These are phyloP conservation scores for Penicillium glabrum DNA, from an alignment of 2,329 filamentous ascomycete genomes.

Conservation along the genomic window DNA sequence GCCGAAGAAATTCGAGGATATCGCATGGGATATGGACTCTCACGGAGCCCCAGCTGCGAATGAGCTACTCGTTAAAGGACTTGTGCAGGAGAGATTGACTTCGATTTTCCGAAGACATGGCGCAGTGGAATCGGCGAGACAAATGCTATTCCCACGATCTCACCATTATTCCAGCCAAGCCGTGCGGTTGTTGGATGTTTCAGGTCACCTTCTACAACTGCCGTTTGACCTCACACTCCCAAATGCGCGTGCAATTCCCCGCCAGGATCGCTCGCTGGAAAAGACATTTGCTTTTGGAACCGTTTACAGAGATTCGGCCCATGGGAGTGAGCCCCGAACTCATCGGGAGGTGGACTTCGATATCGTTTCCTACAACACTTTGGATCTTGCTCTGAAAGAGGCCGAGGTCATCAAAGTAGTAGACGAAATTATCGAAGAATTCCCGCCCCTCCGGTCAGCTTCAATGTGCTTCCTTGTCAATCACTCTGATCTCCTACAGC, in stretches of 20 bases:
- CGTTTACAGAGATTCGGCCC: conserved; percentile 77
- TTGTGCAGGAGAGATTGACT: conserved; percentile 72
- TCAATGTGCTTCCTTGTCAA: conserved; percentile 89
- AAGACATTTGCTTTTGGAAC: conserved; percentile 84
- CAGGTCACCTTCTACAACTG: conserved; percentile 87
- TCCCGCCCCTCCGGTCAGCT: conserved; percentile 69
- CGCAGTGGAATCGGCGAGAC: conserved; percentile 75
- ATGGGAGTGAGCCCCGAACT: conserved; percentile 77
- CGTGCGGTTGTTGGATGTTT: conserved; percentile 76
- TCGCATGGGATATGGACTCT: conserved; percentile 70
- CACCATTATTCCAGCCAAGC: conserved; percentile 72
- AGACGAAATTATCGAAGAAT: conserved; percentile 81
- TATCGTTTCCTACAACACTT: conserved; percentile 78
- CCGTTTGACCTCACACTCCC: conserved; percentile 91
- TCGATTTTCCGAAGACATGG: conserved; percentile 86
- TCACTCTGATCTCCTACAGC: conserved; percentile 79
- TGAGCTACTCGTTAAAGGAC: conserved; percentile 64
- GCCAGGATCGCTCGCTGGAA: conserved; percentile 61
- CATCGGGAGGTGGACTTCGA: conserved; percentile 95
- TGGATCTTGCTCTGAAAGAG: conserved; percentile 85
- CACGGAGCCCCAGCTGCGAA: conserved; percentile 52
- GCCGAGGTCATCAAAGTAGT: conserved; percentile 92
- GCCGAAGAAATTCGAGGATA: conserved; percentile 76
- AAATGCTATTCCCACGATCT: conserved; percentile 77
- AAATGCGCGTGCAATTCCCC: conserved; percentile 79